These are phyloP conservation scores for Podospora sp. DNA, from an alignment of 495 filamentous ascomycete species.

Conservation along the genomic window DNA sequence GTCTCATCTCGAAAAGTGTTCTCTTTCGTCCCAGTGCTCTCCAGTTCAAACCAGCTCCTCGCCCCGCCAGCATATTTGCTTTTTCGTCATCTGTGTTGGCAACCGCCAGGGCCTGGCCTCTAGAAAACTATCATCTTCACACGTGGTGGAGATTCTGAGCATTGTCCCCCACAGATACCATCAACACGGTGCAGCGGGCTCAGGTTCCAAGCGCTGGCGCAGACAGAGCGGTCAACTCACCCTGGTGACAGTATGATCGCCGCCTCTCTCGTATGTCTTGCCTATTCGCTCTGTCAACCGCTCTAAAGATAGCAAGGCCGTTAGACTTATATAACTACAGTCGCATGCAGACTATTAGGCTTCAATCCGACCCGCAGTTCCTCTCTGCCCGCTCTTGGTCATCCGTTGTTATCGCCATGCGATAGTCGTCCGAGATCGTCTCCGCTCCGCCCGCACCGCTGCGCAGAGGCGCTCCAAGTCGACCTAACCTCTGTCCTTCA, in stretches of 20 bases:
- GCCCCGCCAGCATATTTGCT: neutral
- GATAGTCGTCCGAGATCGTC: conserved; percentile 23
- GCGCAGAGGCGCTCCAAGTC: neutral
- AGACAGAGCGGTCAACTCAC: neutral
- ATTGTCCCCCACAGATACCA: neutral
- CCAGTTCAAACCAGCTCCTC: neutral
- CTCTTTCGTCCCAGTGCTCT: neutral
- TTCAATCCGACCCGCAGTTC: conserved; percentile 15
- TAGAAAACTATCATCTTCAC: conserved; percentile 20
- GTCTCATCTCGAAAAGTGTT: neutral
- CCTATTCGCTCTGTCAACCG: neutral
- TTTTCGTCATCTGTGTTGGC: neutral
- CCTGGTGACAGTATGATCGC: neutral
- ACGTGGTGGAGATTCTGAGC: conserved; percentile 22
- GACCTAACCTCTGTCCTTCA: neutral
- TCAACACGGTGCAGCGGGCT: conserved; percentile 16
- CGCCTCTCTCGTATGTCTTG: too few relatives aligned
- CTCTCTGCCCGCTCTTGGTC: conserved; percentile 31
- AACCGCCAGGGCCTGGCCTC: conserved; percentile 6
- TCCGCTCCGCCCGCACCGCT: neutral
- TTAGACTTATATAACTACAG: neutral
- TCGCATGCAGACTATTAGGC: conserved; percentile 17
- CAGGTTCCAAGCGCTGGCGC: neutral
- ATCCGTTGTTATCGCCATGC: conserved; percentile 27
- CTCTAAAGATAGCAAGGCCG: neutral